Percentiles rank a stretch among this genome's conserved stretches.
These are phyloP conservation scores for Leccinum incarnatum DNA, from an alignment of 768 basidiomycete species.

Conservation along the genomic window DNA sequence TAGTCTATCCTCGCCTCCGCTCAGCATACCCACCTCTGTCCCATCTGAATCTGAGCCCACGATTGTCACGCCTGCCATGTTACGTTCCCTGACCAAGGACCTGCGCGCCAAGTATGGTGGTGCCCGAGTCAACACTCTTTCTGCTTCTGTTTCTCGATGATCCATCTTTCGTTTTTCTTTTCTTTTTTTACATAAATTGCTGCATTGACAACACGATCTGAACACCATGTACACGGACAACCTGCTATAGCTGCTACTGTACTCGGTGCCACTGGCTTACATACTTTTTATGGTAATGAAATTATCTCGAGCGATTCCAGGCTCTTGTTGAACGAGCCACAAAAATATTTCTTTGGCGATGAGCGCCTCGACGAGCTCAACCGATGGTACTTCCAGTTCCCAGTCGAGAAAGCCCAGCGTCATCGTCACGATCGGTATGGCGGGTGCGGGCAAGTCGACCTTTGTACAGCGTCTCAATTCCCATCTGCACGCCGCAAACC, in stretches of 20 bases:
- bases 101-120: conserved; percentile 31
- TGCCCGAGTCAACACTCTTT: neutral
- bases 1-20: conserved; percentile 40
- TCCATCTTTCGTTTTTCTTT: neutral
- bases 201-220: neutral
- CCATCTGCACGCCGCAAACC: conserved; percentile 70
- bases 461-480: conserved; percentile 95
- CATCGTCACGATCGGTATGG: conserved; percentile 94
- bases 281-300: conserved; percentile 19
- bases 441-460: conserved; percentile 96
- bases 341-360: conserved; percentile 8
- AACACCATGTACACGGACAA: conserved; percentile 7
- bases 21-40: conserved; percentile 45
- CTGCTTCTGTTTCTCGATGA: conserved; percentile 10
- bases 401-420: conserved; percentile 59
- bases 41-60: conserved; percentile 33
- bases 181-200: neutral
- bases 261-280: neutral
- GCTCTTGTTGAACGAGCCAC: neutral
- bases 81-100: conserved; percentile 40
- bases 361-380: conserved; percentile 18
- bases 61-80: conserved; percentile 60
- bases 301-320: conserved; percentile 1
- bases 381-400: neutral
- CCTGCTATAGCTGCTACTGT: neutral